Evolutionary conservation across 1,284 basidiomycete species (phyloP), one percentile per base, ranked within the genome.

Genomic region (Peniophora sp.): DNA sequence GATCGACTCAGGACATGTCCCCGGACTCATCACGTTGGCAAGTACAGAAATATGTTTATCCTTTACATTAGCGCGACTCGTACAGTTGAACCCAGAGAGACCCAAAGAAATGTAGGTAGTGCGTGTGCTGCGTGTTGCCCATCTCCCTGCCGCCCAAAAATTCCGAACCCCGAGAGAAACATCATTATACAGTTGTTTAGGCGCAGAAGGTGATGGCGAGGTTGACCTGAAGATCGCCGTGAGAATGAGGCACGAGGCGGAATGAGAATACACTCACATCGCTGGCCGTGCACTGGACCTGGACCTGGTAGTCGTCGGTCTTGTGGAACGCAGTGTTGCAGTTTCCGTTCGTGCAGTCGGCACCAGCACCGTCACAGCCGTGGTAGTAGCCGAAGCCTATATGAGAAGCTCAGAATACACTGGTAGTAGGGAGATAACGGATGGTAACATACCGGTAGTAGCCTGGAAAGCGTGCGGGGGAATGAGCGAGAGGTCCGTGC

Each of bases 241-340:
- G 5, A 41, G 18, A 17, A 34, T 11, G 37, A 36, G 2, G 15
- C 37, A 23, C 3, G 14, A 39, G 20, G 36, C 32, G 24, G 8
- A 44, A 32, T n/a, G n/a, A 32, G 27, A 32, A 9, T 22, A 20
- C 18, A 47, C 49, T 34, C 47, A 64, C 62, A 52, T 61, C 56
- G 50, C 61, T 45, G 10, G 45, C 51, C 46, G 60, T 54, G 55
- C 62, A 64, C 3, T 58, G 56, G 24, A 62, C 55, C 48, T 65
- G 64, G 6, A 63, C 60, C 44, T 57, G 58, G 18, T 59, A 60
- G 51, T 65, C 62, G 35, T 60, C 57, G 2, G 62, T 58, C 8
- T 52, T 52, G 43, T 52, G 54, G 39, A 60, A 58, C 6, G 59
- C 56, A 11, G 52, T 55, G 41, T 8, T 27, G 44, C 52, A 53